Evolutionary conservation across 495 filamentous ascomycete species (phyloP).

Genomic region (Xylaria scruposa): DNA sequence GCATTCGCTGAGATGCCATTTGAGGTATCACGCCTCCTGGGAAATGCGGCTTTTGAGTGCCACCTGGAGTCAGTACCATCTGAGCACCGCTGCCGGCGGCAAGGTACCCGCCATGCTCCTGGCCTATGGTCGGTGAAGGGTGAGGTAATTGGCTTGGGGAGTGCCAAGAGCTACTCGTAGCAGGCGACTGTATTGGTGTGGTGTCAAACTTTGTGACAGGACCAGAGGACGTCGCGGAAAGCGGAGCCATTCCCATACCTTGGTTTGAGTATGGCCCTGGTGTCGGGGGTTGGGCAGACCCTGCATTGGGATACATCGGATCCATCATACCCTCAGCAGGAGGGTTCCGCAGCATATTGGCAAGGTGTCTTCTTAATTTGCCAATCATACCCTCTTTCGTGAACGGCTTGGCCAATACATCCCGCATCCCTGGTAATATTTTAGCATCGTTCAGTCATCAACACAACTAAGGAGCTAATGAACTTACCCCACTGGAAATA

Average conservation of each 20-base stretch:
- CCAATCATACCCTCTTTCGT: conserved; percentile 92
- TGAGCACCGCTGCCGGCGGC: conserved; percentile 46
- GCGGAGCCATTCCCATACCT: conserved; percentile 61
- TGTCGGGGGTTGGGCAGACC: conserved; percentile 36
- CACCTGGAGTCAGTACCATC: conserved; percentile 54
- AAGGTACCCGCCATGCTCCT: conserved; percentile 49
- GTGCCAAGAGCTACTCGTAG: conserved; percentile 74
- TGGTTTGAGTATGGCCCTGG: conserved; percentile 59
- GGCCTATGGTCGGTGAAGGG: conserved; percentile 61
- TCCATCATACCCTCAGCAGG: conserved; percentile 42
- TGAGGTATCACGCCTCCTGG: conserved; percentile 41
- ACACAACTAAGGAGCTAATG: conserved; percentile 15
- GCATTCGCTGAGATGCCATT: conserved; percentile 42
- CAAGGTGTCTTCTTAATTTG: conserved; percentile 88
- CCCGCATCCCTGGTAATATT: conserved; percentile 84
- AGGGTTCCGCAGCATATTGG: conserved; percentile 67
- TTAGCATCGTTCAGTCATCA: conserved; percentile 30
- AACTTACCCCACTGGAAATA: conserved; percentile 94
- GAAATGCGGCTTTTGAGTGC: conserved; percentile 48
- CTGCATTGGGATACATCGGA: conserved; percentile 39
- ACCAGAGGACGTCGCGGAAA: conserved; percentile 55
- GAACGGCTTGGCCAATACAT: conserved; percentile 96
- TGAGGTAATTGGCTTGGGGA: conserved; percentile 72
- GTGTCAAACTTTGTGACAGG: conserved; percentile 73
- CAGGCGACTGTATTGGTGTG: conserved; percentile 78